Base-by-base conservation (phyloP, 202 grass and related monocot species). In the Eragrostis tef region DNA sequence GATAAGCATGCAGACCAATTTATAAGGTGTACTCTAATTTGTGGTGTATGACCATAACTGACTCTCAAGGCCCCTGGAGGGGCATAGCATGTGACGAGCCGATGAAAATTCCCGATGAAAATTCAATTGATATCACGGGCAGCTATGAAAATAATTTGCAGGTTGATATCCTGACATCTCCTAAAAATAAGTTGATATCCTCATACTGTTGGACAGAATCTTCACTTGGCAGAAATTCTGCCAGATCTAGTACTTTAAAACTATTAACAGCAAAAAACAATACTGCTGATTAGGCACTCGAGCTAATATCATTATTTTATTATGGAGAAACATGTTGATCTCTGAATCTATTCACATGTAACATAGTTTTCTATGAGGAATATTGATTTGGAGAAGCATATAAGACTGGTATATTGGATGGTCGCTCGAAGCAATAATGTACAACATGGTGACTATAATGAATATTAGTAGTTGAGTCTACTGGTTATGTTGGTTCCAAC, bases 341-440 rank as follows among this genome's bases (percentile, higher is more conserved):
- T 9, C 16, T 45, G 15, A 14, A 52, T 36, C 9, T 44, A 29
- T 64, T 19, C 31, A 10, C n/a, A 17, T 17, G 22, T 24, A 74
- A 56, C 6, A 51, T 50, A 41, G 8, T 27, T 25, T 27, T 3
- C 29, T 46, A 65, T 10, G 14, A 47, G 9, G 24, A 62, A 79
- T 11, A 0, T 39, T 63, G 12, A 63, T 78, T 57, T 51, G 26
- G 68, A 72, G 4, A 79, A 52, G 56, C 56, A 17, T 13, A 71
- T 5, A 39, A 0, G 29, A 46, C 7, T 24, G 13, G 4, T 21
- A 79, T 54, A 15, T 45, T 79, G 11, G 6, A 16, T 70, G 66
- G 20, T 34, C 42, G 24, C 56, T 79, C 22, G 56, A 86, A 74
- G 58, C 69, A 86, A 79, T 86, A 36, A 79, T 85, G 36, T 31